phyloP scores from a whole-genome alignment of 2,329 filamentous ascomycete species.

The Aspergillus felis region DNA sequence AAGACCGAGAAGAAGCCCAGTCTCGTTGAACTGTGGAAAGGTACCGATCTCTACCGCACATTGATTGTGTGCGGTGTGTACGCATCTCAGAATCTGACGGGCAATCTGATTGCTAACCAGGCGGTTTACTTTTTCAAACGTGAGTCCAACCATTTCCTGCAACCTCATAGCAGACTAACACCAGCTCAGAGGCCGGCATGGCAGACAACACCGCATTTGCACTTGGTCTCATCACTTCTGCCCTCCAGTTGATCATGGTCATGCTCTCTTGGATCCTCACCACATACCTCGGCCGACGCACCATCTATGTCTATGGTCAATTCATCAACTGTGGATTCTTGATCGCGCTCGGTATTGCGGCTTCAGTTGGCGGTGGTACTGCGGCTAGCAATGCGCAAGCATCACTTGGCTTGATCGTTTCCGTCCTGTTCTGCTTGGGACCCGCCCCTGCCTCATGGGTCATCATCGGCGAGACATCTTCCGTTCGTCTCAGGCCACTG shows the following conservation, averaged over 20 bases:
- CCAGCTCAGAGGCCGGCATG: slow-evolving; percentile 58
- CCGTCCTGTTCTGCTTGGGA: slow-evolving; percentile 60
- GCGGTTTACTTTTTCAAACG: slow-evolving; percentile 56
- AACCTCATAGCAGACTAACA: slow-evolving; percentile 24
- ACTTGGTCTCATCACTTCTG: slow-evolving; percentile 62
- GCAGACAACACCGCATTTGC: slow-evolving; percentile 53
- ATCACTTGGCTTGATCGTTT: slow-evolving; percentile 61
- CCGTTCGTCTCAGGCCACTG: slow-evolving; percentile 61
- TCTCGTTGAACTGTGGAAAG: slow-evolving; percentile 52
- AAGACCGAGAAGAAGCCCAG: slow-evolving; percentile 45
- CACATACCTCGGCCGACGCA: slow-evolving; percentile 59
- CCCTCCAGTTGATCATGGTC: slow-evolving; percentile 58
- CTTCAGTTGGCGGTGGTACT: too few species aligned
- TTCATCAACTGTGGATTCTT: slow-evolving; percentile 43
- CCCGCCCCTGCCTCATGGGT: slow-evolving; percentile 63
- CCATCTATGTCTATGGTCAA: slow-evolving; percentile 62
- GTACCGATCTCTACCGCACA: slow-evolving; percentile 53
- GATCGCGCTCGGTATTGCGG: too few species aligned
- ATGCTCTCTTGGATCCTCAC: slow-evolving; percentile 67
- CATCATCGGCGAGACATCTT: slow-evolving; percentile 64
- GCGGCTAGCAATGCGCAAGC: slow-evolving; percentile 54
- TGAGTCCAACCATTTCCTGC: slow-evolving; percentile 21
- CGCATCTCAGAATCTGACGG: slow-evolving; percentile 57
- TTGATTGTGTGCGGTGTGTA: slow-evolving; percentile 56
- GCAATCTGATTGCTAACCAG: slow-evolving; percentile 61